These are phyloP conservation scores for Ophiostoma ulmi DNA, from an alignment of 2,329 filamentous ascomycete genomes.

Conservation along the genomic window DNA sequence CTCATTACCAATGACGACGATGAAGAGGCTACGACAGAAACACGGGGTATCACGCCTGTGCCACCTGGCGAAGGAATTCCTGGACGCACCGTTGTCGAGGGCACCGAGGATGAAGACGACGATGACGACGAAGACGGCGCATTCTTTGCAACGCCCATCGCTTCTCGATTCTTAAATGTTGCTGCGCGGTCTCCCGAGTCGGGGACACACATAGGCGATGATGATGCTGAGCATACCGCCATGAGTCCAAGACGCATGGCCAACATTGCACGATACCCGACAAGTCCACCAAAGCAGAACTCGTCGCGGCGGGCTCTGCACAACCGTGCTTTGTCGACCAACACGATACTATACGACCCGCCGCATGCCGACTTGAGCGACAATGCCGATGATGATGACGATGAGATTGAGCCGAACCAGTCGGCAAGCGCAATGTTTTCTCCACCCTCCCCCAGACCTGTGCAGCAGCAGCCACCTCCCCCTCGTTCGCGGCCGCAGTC, in stretches of 20 bases:
- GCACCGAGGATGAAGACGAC: slow-evolving; percentile 44
- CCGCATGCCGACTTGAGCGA: slow-evolving; percentile 32
- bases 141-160: slow-evolving; percentile 52
- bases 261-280: slow-evolving; percentile 12
- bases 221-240: not conserved
- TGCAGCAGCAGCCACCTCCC: slow-evolving; percentile 24
- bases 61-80: slow-evolving; percentile 3
- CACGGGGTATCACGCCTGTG: slow-evolving; percentile 21
- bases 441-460: slow-evolving; percentile 39
- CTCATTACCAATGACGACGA: slow-evolving; percentile 76
- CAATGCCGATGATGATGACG: slow-evolving; percentile 11
- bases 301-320: slow-evolving; percentile 45
- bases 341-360: slow-evolving; percentile 80
- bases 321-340: slow-evolving; percentile 69
- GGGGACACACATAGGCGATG: slow-evolving; percentile 18
- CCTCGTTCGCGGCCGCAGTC: slow-evolving; percentile 36
- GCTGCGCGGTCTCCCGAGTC: slow-evolving; percentile 26
- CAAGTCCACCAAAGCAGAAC: slow-evolving; percentile 17
- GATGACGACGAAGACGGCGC: slow-evolving; percentile 41
- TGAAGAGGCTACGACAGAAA: slow-evolving; percentile 34
- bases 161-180: slow-evolving; percentile 29
- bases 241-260: slow-evolving; percentile 2
- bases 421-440: slow-evolving; percentile 33
- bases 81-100: not conserved
- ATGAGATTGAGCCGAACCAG: not conserved